Percentiles rank a stretch among this genome's conserved stretches.
Conservation (phyloP, 768 basidiomycete genomes). For the Phlegmacium glaucopus region DNA sequence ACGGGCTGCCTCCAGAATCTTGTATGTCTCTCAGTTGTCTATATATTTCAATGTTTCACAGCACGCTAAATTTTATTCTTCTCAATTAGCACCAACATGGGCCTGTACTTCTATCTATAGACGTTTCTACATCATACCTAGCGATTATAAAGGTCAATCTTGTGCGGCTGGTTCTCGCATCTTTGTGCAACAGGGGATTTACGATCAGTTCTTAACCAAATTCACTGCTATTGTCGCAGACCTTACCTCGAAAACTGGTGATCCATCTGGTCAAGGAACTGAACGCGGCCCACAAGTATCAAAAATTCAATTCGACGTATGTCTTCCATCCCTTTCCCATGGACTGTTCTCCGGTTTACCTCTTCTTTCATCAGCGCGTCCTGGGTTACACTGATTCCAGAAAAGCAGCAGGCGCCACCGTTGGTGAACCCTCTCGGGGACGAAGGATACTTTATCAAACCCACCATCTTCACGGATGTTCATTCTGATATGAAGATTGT, state of each 20-base stretch:
- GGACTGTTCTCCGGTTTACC: neutral
- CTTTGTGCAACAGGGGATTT: constrained; percentile 72
- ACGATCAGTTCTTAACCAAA: constrained; percentile 65
- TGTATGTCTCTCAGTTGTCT: constrained; percentile 17
- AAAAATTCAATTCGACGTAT: constrained; percentile 58
- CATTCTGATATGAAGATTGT: constrained; percentile 71
- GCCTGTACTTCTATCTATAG: constrained; percentile 3
- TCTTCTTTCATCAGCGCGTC: constrained; percentile 46
- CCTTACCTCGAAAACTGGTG: constrained; percentile 50
- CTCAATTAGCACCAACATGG: constrained; percentile 17
- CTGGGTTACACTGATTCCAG: constrained; percentile 76
- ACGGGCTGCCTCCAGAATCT: neutral
- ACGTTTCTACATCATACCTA: constrained; percentile 23
- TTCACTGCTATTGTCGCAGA: constrained; percentile 52
- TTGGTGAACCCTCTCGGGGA: constrained; percentile 53
- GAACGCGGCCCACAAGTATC: constrained; percentile 74
- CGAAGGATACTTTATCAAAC: constrained; percentile 60
- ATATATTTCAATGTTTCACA: neutral
- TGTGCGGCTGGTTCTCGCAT: constrained; percentile 81
- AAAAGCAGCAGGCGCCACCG: constrained; percentile 61
- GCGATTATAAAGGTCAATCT: constrained; percentile 60
- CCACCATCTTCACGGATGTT: constrained; percentile 70
- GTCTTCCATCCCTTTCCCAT: constrained; percentile 19
- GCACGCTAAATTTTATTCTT: neutral
- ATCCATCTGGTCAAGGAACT: constrained; percentile 52